phyloP scores from a whole-genome alignment of 1,139 yeast species.

The Sugiyamaella neomexicana region DNA sequence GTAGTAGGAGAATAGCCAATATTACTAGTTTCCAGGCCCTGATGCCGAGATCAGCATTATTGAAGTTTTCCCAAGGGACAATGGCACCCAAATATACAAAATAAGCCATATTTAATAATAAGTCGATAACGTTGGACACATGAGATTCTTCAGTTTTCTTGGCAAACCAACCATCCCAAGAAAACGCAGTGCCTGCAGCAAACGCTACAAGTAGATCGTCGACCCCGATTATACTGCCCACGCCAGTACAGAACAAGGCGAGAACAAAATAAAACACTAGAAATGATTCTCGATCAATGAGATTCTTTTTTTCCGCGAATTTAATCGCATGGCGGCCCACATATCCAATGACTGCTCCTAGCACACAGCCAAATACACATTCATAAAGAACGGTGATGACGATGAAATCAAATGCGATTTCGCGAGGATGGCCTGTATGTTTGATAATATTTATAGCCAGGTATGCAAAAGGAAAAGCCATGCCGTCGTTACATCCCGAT shows the following conservation, averaged over 20 bases:
- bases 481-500: slow-evolving; percentile 96
- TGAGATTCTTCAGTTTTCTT: slow-evolving; percentile 85
- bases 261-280: slow-evolving; percentile 85
- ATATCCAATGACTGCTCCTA: slow-evolving; percentile 81
- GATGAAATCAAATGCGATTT: slow-evolving; percentile 83
- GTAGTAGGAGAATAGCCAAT: slow-evolving; percentile 77
- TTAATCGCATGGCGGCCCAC: slow-evolving; percentile 69
- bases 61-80: slow-evolving; percentile 88
- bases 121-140: slow-evolving; percentile 89
- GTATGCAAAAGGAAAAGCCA: slow-evolving; percentile 94
- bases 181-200: slow-evolving; percentile 94
- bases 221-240: slow-evolving; percentile 87
- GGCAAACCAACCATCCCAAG: slow-evolving; percentile 96
- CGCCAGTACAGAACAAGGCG: slow-evolving; percentile 87
- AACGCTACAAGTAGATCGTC: slow-evolving; percentile 92
- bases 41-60: slow-evolving; percentile 63
- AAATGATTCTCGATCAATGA: slow-evolving; percentile 92
- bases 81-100: slow-evolving; percentile 94
- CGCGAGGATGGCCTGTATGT: slow-evolving; percentile 63
- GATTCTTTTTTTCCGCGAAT: slow-evolving; percentile 69
- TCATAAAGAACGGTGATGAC: slow-evolving; percentile 80
- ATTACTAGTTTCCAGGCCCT: slow-evolving; percentile 82
- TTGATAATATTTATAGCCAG: slow-evolving; percentile 68
- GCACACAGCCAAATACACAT: slow-evolving; percentile 77
- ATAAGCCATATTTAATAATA: slow-evolving; percentile 70